A percentile compares a stretch with the other conserved stretches of the same genome.
phyloP scores from a whole-genome alignment of 106 monocot genomes.

The Cymbidium sinense region DNA sequence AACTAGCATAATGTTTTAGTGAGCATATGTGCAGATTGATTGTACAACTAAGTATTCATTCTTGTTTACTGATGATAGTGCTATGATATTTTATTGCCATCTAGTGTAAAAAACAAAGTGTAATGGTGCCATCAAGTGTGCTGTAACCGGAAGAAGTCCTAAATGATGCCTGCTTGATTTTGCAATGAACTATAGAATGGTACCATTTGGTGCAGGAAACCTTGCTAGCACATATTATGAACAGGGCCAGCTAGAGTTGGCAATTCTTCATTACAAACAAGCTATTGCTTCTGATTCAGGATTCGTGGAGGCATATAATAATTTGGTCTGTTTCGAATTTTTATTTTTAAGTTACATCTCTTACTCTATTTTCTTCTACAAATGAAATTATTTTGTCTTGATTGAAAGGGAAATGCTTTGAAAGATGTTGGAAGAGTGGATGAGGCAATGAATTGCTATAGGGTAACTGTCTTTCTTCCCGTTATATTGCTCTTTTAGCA shows the following conservation, averaged over 20 bases:
- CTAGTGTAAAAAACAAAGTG: not conserved
- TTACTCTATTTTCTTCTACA: not conserved
- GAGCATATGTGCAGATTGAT: no score
- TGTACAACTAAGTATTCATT: no score
- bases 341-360: not conserved
- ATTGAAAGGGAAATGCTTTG: slow-evolving; percentile 75
- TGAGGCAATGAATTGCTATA: slow-evolving; percentile 76
- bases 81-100: not conserved
- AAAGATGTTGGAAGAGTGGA: slow-evolving; percentile 88
- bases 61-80: no score
- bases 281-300: slow-evolving; percentile 73
- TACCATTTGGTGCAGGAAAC: slow-evolving; percentile 57
- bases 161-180: not conserved
- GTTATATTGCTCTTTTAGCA: not conserved
- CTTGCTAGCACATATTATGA: slow-evolving; percentile 77
- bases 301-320: slow-evolving; percentile 90
- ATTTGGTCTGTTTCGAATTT: slow-evolving; percentile 46
- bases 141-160: not conserved
- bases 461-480: slow-evolving; percentile 25
- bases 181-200: slow-evolving; percentile 8
- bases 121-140: not conserved
- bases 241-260: slow-evolving; percentile 87
- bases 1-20: no score
- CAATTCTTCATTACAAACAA: slow-evolving; percentile 86
- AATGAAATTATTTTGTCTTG: not conserved